phyloP scores from a whole-genome alignment of 495 filamentous ascomycete species.

The Podospora pseudopauciseta region DNA sequence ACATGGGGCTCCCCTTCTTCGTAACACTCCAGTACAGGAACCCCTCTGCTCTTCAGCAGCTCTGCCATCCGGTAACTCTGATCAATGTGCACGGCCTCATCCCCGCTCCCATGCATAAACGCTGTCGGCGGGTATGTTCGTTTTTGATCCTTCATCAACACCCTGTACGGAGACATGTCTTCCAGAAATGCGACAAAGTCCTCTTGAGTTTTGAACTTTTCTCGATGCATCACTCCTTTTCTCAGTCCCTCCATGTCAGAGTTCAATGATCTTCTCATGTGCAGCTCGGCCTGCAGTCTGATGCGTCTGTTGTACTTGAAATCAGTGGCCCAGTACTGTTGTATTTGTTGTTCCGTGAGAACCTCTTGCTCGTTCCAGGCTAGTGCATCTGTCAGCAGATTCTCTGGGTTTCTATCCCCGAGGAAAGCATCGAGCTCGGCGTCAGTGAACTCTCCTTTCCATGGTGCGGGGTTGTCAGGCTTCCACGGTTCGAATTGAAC shows the following conservation, averaged over 20 bases:
- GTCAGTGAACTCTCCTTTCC: conserved; percentile 25
- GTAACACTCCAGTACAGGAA: conserved; percentile 27
- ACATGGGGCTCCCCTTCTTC: conserved; percentile 25
- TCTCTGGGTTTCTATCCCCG: conserved; percentile 19
- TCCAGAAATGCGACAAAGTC: conserved; percentile 19
- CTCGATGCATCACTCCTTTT: conserved; percentile 24
- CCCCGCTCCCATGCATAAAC: conserved; percentile 28
- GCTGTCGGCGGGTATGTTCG: conserved; percentile 29
- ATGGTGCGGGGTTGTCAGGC: conserved; percentile 1
- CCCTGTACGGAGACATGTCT: conserved; percentile 19
- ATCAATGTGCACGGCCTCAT: conserved; percentile 21
- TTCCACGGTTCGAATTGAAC: neutral
- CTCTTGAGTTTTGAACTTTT: conserved; percentile 22
- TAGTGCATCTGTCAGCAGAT: conserved; percentile 23
- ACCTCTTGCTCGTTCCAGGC: conserved; percentile 26
- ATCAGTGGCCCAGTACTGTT: conserved; percentile 23
- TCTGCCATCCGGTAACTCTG: conserved; percentile 26
- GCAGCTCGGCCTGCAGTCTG: conserved; percentile 29
- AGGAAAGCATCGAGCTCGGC: conserved; percentile 21
- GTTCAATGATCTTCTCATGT: conserved; percentile 19
- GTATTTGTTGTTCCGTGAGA: conserved; percentile 18
- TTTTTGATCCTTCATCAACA: conserved; percentile 15
- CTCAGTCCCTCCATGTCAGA: conserved; percentile 9
- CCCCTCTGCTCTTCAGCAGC: conserved; percentile 18
- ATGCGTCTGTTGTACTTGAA: conserved; percentile 21